Evolutionary conservation across 2,329 filamentous ascomycete species (phyloP).

Genomic region (Torrubiella hemipterigena): DNA sequence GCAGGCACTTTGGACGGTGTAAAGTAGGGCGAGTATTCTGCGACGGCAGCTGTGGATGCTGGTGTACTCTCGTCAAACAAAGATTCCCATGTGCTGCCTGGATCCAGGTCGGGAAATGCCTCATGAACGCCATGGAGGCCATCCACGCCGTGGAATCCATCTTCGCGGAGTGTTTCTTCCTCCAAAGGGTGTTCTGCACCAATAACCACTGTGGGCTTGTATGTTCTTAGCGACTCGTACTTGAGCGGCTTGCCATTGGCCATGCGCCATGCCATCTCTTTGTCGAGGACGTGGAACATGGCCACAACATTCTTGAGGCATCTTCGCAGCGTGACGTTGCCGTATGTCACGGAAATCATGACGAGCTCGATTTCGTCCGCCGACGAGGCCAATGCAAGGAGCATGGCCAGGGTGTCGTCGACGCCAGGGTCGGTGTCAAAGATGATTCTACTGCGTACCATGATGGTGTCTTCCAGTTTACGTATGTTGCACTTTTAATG

Average conservation of each 20-base stretch:
- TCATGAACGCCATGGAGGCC: neutral
- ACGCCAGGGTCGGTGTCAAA: conserved; percentile 2
- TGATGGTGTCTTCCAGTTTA: no score
- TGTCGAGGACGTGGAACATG: neutral
- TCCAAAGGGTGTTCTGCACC: neutral
- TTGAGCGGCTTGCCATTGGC: neutral
- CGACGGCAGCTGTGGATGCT: neutral
- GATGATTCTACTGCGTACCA: neutral
- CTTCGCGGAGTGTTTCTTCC: neutral
- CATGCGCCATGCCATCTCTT: neutral
- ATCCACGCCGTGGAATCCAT: neutral
- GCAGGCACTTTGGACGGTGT: conserved; percentile 31
- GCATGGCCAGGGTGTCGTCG: conserved; percentile 4
- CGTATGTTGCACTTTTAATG: no score
- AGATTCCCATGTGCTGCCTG: neutral
- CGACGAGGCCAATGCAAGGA: neutral
- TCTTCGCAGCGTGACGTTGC: neutral
- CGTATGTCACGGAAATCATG: neutral
- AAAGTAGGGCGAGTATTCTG: neutral
- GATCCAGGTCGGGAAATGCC: neutral
- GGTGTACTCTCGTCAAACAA: neutral
- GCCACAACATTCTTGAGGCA: neutral
- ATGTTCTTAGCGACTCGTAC: neutral
- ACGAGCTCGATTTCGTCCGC: neutral
- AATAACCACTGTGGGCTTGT: neutral